phyloP scores from a whole-genome alignment of 139 green algal species.

The Nannochloris sp. region DNA sequence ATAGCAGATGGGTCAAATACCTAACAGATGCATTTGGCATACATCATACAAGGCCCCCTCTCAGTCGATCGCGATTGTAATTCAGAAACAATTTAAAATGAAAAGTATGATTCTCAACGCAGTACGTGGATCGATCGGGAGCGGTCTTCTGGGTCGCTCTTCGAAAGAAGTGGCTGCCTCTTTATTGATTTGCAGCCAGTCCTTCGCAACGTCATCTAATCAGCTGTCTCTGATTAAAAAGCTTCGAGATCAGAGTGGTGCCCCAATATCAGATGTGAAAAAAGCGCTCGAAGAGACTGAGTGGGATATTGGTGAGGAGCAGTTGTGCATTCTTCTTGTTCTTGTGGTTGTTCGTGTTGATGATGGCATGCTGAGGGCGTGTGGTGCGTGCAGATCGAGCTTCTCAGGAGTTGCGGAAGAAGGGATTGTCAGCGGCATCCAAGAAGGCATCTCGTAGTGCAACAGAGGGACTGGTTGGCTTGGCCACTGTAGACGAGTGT shows the following conservation, averaged over 20 bases:
- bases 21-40: no score
- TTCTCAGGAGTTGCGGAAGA: conserved; percentile 63
- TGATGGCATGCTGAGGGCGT: not conserved
- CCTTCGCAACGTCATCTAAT: not conserved
- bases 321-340: not conserved
- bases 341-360: not conserved
- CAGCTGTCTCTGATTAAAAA: conserved; percentile 54
- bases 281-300: conserved; percentile 37
- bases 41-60: no score
- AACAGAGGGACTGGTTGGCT: conserved; percentile 74
- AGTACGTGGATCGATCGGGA: not conserved
- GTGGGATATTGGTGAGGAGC: conserved; percentile 52
- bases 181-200: not conserved
- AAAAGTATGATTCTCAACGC: not conserved
- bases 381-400: conserved; percentile 27
- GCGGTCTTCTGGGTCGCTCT: not conserved
- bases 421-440: conserved; percentile 67
- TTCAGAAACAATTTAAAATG: not conserved
- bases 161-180: not conserved
- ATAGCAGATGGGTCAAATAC: no score
- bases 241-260: conserved; percentile 59
- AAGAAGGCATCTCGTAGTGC: conserved; percentile 81
- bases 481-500: conserved; percentile 20
- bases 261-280: conserved; percentile 81
- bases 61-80: no score